These are phyloP conservation scores for Thecamonas trahens DNA, from an alignment of 78 protist species.

Conservation along the genomic window DNA sequence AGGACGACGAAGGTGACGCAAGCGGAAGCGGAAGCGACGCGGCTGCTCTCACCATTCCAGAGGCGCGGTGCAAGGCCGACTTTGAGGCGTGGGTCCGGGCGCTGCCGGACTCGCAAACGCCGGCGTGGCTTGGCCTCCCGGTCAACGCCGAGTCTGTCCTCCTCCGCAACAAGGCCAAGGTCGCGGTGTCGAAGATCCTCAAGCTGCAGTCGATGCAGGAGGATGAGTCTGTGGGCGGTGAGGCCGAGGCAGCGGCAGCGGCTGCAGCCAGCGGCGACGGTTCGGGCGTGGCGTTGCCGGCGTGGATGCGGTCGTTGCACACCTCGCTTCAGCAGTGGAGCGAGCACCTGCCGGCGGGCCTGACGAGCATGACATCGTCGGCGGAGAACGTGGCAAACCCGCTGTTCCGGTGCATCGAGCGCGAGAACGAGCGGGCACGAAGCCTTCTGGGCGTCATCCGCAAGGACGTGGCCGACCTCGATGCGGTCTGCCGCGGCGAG, in stretches of 20 bases:
- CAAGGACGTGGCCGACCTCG: conserved; percentile 36
- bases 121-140: conserved; percentile 85
- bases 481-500: conserved; percentile 32
- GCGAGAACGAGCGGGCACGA: too few relatives aligned
- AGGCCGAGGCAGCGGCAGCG: not conserved
- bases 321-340: not conserved
- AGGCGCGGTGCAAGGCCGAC: conserved; percentile 35
- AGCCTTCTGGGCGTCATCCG: too few relatives aligned
- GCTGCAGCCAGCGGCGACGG: not conserved
- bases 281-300: not conserved
- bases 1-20: not conserved
- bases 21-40: not conserved
- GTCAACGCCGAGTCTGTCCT: conserved; percentile 58
- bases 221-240: not conserved
- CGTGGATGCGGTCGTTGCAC: not conserved
- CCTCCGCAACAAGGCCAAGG: conserved; percentile 4
- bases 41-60: conserved; percentile 24
- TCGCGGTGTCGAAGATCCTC: not conserved
- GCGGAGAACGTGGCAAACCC: conserved; percentile 46
- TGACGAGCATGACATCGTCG: not conserved
- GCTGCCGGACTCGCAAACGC: conserved; percentile 62
- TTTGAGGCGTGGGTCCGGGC: conserved; percentile 50
- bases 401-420: conserved; percentile 65
- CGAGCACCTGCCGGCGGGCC: not conserved
- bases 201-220: not conserved